These are phyloP conservation scores for Luffa aegyptiaca DNA, from an alignment of 306 rosid genomes.

Conservation along the genomic window DNA sequence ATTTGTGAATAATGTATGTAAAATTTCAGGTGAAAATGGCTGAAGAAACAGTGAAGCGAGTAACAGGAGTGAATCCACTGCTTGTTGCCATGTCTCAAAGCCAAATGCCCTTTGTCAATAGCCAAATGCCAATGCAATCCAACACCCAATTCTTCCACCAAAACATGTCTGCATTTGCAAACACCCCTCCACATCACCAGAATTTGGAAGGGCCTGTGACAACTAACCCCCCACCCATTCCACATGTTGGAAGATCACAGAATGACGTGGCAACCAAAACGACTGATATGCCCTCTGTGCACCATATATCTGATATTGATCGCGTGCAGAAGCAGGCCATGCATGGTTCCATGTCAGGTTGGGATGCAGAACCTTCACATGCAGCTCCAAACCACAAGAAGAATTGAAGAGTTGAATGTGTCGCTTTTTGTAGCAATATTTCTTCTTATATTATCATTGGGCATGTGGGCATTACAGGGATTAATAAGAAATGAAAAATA, in stretches of 20 bases:
- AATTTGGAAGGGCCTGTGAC: slow-evolving; percentile 16
- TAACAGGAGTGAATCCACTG: slow-evolving; percentile 40
- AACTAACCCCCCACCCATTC: slow-evolving; percentile 5
- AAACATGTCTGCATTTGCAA: slow-evolving; percentile 13
- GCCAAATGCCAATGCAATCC: slow-evolving; percentile 22
- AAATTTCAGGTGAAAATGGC: slow-evolving; percentile 46
- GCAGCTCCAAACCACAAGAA: neutral
- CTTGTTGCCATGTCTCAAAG: slow-evolving; percentile 32
- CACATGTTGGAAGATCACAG: slow-evolving; percentile 21
- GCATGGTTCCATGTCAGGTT: slow-evolving; percentile 4
- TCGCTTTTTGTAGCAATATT: neutral
- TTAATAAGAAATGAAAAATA: neutral
- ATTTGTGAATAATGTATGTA: neutral
- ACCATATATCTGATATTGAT: slow-evolving; percentile 7
- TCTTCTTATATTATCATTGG: neutral
- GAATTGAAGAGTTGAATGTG: neutral
- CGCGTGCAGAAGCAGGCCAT: slow-evolving; percentile 20
- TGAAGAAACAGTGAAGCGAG: slow-evolving; percentile 43
- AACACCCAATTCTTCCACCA: slow-evolving; percentile 37
- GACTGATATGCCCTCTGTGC: slow-evolving; percentile 19
- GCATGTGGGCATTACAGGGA: slow-evolving; percentile 1
- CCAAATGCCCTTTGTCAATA: slow-evolving; percentile 14
- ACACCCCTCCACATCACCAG: slow-evolving; percentile 18
- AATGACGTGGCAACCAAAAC: slow-evolving; percentile 20
- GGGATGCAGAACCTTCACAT: neutral